phyloP scores from a whole-genome alignment of 2,329 filamentous ascomycete species.

The Exserohilum rostratum region DNA sequence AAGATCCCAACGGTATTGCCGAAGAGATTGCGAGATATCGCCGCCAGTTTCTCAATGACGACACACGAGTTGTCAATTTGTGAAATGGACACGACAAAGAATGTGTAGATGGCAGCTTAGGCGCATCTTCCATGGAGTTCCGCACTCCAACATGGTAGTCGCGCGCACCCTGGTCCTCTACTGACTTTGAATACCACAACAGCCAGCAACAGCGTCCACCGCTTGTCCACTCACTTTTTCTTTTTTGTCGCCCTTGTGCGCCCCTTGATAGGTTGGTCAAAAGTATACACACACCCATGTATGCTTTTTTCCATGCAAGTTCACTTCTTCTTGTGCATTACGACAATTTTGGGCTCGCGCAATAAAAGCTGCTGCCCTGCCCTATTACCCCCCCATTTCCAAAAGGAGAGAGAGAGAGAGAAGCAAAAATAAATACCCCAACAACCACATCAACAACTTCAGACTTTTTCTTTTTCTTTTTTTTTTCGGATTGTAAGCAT shows the following conservation, averaged over 20 bases:
- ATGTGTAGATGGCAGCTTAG: conserved; percentile 1
- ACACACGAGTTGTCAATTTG: conserved; percentile 48
- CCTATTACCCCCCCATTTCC: no score
- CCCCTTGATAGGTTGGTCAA: background rate
- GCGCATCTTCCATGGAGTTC: background rate
- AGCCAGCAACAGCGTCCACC: conserved; percentile 1
- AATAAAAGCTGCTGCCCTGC: no score
- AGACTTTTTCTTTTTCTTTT: background rate
- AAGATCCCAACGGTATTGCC: conserved; percentile 49
- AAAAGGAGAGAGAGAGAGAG: no score
- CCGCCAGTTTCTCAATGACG: conserved; percentile 50
- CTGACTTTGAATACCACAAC: conserved; percentile 10
- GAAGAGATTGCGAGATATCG: conserved; percentile 48
- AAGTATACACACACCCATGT: background rate
- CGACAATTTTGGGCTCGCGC: background rate
- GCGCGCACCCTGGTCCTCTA: background rate
- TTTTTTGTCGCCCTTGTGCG: background rate
- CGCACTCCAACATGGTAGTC: conserved; percentile 6
- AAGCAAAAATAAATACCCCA: no score
- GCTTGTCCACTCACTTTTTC: conserved; percentile 6
- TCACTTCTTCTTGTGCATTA: conserved; percentile 2
- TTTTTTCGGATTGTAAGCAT: conserved; percentile 27
- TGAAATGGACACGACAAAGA: conserved; percentile 5
- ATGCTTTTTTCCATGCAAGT: conserved; percentile 2
- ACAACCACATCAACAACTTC: background rate